These are phyloP conservation scores for Trametes villosa DNA, from an alignment of 768 basidiomycete species.

Conservation along the genomic window DNA sequence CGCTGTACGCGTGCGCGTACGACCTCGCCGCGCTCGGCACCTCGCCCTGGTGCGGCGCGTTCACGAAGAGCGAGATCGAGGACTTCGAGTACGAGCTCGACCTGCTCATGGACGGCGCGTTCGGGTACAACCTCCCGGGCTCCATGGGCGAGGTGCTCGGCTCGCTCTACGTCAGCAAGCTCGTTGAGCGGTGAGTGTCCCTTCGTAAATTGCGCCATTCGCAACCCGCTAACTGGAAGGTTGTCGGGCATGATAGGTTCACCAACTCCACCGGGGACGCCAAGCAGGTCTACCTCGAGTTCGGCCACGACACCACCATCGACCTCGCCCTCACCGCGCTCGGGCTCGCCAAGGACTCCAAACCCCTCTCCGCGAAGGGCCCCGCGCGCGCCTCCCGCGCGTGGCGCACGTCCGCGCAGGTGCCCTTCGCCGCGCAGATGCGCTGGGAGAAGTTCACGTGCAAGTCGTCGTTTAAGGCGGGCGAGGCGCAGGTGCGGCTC, in stretches of 20 bases:
- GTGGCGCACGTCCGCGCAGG: slow-evolving; percentile 44
- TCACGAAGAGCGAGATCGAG: slow-evolving; percentile 39
- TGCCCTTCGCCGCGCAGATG: slow-evolving; percentile 50
- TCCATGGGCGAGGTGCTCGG: slow-evolving; percentile 43
- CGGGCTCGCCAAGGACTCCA: slow-evolving; percentile 41
- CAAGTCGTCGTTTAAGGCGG: slow-evolving; percentile 35
- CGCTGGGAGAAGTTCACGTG: slow-evolving; percentile 48
- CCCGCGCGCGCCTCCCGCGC: slow-evolving; percentile 35
- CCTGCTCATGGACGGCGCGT: slow-evolving; percentile 42
- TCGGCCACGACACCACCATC: slow-evolving; percentile 48
- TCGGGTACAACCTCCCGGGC: slow-evolving; percentile 41
- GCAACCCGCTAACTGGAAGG: too few relatives aligned
- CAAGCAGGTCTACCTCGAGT: slow-evolving; percentile 43
- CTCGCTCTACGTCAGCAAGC: slow-evolving; percentile 43
- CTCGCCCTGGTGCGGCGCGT: slow-evolving; percentile 48
- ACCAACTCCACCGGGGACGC: slow-evolving; percentile 41
- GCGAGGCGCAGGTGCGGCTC: slow-evolving; percentile 44
- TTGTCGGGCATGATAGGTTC: slow-evolving; percentile 30
- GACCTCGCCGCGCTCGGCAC: slow-evolving; percentile 41
- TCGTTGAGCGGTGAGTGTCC: slow-evolving; percentile 41
- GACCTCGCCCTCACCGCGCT: slow-evolving; percentile 44
- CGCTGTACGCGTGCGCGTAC: slow-evolving; percentile 48
- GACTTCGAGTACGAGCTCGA: slow-evolving; percentile 48
- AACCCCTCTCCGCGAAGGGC: slow-evolving; percentile 35
- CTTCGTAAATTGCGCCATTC: neutral